Conservation (phyloP, 768 basidiomycete species). For the Podaxis mareebaensis region DNA sequence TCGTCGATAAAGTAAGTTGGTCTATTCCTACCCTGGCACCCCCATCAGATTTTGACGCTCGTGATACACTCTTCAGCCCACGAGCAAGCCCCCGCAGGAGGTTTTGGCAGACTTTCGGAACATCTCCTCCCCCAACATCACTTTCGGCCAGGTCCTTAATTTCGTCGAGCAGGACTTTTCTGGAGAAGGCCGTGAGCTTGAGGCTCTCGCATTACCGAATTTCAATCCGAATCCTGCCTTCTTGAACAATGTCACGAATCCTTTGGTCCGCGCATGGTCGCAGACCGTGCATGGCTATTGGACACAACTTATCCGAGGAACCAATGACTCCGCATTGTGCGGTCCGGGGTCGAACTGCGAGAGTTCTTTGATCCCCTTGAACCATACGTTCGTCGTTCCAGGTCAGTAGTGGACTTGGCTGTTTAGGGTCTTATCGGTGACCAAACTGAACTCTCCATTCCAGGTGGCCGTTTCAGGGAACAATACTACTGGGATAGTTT, state of each 20-base stretch:
- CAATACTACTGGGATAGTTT: conserved; percentile 77
- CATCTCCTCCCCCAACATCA: conserved; percentile 43
- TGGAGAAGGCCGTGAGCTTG: conserved; percentile 85
- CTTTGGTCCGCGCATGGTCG: conserved; percentile 69
- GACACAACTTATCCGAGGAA: conserved; percentile 74
- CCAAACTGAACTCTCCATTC: not conserved
- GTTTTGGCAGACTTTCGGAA: conserved; percentile 71
- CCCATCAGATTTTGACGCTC: not conserved
- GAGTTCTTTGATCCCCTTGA: conserved; percentile 85
- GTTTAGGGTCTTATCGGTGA: not conserved
- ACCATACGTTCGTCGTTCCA: conserved; percentile 89
- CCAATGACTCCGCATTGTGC: conserved; percentile 72
- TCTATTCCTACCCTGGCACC: not conserved
- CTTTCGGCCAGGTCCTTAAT: conserved; percentile 61
- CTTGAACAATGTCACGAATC: conserved; percentile 68
- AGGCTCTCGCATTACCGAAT: conserved; percentile 56
- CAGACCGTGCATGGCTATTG: conserved; percentile 86
- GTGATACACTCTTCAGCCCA: conserved; percentile 53
- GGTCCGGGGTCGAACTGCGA: conserved; percentile 60
- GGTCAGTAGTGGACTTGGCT: conserved; percentile 44
- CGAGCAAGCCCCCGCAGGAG: conserved; percentile 58
- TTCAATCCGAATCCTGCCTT: conserved; percentile 69
- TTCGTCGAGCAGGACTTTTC: conserved; percentile 77
- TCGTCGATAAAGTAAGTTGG: conserved; percentile 66
- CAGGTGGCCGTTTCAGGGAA: conserved; percentile 75